Base-by-base conservation (phyloP, 2,329 filamentous ascomycete genomes). In the Lasiodiplodia hormozganensis region DNA sequence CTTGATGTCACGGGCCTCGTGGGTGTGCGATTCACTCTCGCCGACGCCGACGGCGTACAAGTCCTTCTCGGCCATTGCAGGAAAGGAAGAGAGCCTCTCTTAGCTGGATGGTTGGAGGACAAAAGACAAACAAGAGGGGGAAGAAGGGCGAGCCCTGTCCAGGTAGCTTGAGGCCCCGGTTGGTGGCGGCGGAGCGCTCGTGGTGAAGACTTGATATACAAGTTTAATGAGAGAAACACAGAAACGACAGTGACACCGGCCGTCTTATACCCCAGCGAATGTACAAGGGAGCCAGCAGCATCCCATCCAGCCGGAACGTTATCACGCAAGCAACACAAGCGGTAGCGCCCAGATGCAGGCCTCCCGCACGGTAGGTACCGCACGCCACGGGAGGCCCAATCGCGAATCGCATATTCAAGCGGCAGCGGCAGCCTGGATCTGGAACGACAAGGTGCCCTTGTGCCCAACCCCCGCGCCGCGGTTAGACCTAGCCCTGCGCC, bases 1-100 rank as follows among this genome's bases (percentile, higher is more conserved):
- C 62, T 74, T 72, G 21, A 76, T 62, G 31, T 70, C 76, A 21
- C 18, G 56, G 18, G 47, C 34, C 10, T 68, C 66, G 36, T 68
- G 58, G 21, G 47, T 5, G 8, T 56, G 56, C 28, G 56, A 40
- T 12, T 38, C 66, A 8, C 47, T 21, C 38, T 8, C 36, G 8
- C 56, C 65, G 8, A 52, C 65, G n/a, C 47, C 56, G 23, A 68
- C 51, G 34, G 34, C n/a, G 28, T 62, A 62, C 21, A 51, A 14
- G 21, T 68, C 66, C 34, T 68, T 68, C 36, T 62, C 66, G 4
- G 62, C 49, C 62, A 66, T 66, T 6, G 34, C n/a, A 25, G 58
- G 12, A 47, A 62, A 4, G 21, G 18, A 47, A 21, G 40, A 4
- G 40, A 7, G 7, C 4, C 16, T 40, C 28, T 38, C 40, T 49